These are phyloP conservation scores for Mortierella sp. DNA, from an alignment of 371 early-diverging fungal species.

Conservation along the genomic window DNA sequence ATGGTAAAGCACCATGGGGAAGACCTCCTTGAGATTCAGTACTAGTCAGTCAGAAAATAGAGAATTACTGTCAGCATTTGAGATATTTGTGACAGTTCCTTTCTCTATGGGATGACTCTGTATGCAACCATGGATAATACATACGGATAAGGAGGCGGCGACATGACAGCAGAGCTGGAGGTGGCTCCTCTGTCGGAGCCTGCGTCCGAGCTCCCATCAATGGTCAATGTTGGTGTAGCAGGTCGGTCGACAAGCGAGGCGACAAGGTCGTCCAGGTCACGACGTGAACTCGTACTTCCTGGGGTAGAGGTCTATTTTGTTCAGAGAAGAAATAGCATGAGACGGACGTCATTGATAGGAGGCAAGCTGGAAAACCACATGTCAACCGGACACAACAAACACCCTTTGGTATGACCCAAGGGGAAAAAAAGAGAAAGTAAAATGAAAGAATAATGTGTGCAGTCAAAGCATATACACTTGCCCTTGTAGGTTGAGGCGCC, in stretches of 20 bases:
- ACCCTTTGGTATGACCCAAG: neutral
- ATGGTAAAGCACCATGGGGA: constrained; percentile 23
- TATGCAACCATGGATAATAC: neutral
- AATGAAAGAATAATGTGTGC: neutral
- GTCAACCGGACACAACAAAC: constrained; percentile 14
- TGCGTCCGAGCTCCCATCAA: constrained; percentile 63
- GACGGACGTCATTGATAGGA: neutral
- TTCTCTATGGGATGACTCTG: neutral
- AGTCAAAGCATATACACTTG: constrained; percentile 27
- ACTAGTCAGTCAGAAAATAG: neutral
- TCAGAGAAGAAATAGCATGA: neutral
- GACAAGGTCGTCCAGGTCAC: constrained; percentile 87
- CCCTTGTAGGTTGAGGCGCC: constrained; percentile 41
- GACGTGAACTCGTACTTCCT: constrained; percentile 36
- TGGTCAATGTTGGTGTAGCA: constrained; percentile 63
- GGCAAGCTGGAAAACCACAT: constrained; percentile 19
- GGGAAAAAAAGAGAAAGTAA: neutral
- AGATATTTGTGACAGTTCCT: neutral
- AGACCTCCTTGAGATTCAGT: constrained; percentile 25
- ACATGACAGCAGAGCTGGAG: constrained; percentile 55
- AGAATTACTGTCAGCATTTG: neutral
- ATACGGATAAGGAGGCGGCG: constrained; percentile 53
- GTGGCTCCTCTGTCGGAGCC: constrained; percentile 64
- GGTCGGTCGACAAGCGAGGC: constrained; percentile 83
- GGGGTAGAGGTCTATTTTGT: constrained; percentile 23